Conservation (phyloP, 2,329 filamentous ascomycete species). For the Paecilomyces variotii region DNA sequence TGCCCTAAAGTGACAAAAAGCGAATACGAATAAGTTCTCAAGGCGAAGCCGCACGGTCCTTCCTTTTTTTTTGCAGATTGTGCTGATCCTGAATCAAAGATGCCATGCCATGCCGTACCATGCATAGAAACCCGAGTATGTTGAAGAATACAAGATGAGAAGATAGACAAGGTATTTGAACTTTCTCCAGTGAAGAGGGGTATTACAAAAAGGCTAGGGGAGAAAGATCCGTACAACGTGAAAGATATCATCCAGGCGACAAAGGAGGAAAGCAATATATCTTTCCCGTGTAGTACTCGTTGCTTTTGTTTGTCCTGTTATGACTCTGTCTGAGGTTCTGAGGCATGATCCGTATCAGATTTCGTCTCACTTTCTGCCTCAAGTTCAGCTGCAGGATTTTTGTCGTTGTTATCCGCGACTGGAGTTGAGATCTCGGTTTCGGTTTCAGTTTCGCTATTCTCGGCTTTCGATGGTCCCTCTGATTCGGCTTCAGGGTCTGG, state of each 20-base stretch:
- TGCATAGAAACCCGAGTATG: not conserved
- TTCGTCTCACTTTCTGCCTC: not conserved
- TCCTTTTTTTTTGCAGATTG: not conserved
- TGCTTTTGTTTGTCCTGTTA: not conserved
- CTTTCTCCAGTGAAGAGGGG: not conserved
- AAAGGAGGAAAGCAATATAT: not conserved
- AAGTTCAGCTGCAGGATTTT: not conserved
- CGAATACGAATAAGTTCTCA: not conserved
- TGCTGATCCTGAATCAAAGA: not conserved
- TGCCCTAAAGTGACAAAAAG: not conserved
- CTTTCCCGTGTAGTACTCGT: not conserved
- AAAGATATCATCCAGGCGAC: not conserved
- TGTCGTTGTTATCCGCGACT: not conserved
- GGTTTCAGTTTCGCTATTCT: not conserved
- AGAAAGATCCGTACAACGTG: not conserved
- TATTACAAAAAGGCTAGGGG: not conserved
- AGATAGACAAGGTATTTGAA: not conserved
- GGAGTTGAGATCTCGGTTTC: not conserved
- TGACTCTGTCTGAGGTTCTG: not conserved
- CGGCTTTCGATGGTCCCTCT: not conserved
- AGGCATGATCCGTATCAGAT: not conserved
- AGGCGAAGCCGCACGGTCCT: not conserved
- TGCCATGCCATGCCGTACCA: not conserved
- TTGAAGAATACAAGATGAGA: not conserved
- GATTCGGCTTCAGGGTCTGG: not conserved